Evolutionary conservation across 2,329 filamentous ascomycete species (phyloP).

Genomic region (Alternaria angustiovoidea): DNA sequence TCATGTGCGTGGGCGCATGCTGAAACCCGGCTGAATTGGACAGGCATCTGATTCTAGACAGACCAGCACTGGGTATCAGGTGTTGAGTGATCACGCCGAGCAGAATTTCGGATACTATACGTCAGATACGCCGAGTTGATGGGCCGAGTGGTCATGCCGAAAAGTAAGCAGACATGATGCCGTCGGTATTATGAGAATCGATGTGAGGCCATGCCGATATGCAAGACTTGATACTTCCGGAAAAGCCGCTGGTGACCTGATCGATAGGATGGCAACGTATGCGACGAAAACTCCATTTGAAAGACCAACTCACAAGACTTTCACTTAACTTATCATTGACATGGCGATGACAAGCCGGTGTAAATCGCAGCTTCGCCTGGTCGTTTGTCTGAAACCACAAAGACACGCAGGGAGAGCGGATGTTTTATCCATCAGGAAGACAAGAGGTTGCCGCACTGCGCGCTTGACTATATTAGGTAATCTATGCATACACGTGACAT

Average conservation of each 20-base stretch:
- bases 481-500: neutral
- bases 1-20: neutral
- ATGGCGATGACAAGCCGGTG: neutral
- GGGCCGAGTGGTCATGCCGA: neutral
- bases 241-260: neutral
- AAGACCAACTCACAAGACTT: too few relatives aligned
- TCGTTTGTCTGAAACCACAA: neutral
- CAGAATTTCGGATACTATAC: neutral
- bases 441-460: neutral
- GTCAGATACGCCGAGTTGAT: neutral
- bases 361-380: too few relatives aligned
- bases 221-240: neutral
- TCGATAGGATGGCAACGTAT: too few relatives aligned
- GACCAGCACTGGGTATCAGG: neutral
- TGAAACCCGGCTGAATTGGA: too few relatives aligned
- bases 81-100: neutral
- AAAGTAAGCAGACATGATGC: neutral
- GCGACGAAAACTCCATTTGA: neutral
- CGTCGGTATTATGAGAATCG: neutral
- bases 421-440: neutral
- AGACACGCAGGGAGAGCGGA: neutral
- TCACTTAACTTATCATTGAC: too few relatives aligned
- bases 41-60: neutral
- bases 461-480: neutral
- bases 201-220: neutral